A percentile compares a stretch with the other conserved stretches of the same genome.
Conservation (phyloP, 78 protist species). For the Diacronema lutheri region DNA sequence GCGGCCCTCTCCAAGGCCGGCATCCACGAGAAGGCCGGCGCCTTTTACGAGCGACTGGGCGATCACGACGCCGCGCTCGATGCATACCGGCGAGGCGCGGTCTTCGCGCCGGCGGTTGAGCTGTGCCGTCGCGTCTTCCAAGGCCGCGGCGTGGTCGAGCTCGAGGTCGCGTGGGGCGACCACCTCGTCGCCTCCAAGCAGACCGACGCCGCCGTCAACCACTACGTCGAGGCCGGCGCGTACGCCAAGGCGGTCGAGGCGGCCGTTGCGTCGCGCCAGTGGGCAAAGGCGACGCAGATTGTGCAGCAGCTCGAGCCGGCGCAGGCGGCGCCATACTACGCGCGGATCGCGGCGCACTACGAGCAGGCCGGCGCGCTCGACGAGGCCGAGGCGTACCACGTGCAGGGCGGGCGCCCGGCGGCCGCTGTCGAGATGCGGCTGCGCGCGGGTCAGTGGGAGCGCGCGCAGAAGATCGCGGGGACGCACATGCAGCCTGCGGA, state of each 20-base stretch:
- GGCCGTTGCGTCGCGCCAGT: constrained; percentile 69
- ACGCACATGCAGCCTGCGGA: constrained; percentile 27
- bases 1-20: constrained; percentile 38
- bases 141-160: constrained; percentile 38
- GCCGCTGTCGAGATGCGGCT: constrained; percentile 80
- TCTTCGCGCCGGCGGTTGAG: constrained; percentile 76
- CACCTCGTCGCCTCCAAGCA: constrained; percentile 42
- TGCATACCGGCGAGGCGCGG: constrained; percentile 66
- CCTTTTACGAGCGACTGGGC: constrained; percentile 62
- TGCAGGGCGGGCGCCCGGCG: constrained; percentile 32
- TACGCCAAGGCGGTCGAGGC: constrained; percentile 69
- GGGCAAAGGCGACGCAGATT: constrained; percentile 65
- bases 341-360: constrained; percentile 58
- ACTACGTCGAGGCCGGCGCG: constrained; percentile 73
- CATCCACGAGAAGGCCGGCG: constrained; percentile 75
- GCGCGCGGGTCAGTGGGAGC: constrained; percentile 51
- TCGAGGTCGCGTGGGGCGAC: constrained; percentile 78
- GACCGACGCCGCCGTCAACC: constrained; percentile 70
- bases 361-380: constrained; percentile 21
- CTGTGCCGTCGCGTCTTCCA: constrained; percentile 59
- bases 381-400: constrained; percentile 62
- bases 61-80: constrained; percentile 64
- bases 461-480: constrained; percentile 58
- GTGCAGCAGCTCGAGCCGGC: constrained; percentile 17
- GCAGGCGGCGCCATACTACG: constrained; percentile 27